Percentiles rank a stretch among this genome's conserved stretches.
phyloP scores from a whole-genome alignment of 306 rosid genomes.

The Cercis canadensis region DNA sequence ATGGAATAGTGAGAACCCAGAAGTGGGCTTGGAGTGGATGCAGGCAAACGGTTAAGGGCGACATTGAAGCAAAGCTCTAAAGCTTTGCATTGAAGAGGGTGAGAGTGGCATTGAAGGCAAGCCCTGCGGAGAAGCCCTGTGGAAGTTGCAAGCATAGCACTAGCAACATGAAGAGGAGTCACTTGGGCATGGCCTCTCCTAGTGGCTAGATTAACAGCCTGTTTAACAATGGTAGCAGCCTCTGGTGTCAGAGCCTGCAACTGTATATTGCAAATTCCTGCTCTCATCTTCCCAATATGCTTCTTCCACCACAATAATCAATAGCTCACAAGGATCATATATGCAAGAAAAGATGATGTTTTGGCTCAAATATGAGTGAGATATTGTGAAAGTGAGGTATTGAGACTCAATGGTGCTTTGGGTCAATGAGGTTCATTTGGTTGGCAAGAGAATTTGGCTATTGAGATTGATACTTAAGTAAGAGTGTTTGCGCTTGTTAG shows the following conservation, averaged over 20 bases:
- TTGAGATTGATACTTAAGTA: background rate
- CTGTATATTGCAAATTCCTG: slow-evolving; percentile 77
- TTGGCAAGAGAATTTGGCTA: slow-evolving; percentile 7
- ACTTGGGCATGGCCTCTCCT: slow-evolving; percentile 91
- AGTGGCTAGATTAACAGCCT: slow-evolving; percentile 73
- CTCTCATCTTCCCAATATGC: slow-evolving; percentile 58
- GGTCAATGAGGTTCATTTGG: slow-evolving; percentile 34
- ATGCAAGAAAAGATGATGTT: too few species aligned
- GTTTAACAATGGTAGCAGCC: slow-evolving; percentile 72
- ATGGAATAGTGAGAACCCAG: slow-evolving; percentile 67
- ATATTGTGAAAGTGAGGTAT: too few species aligned
- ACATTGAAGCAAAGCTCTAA: slow-evolving; percentile 94
- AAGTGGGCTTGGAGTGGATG: slow-evolving; percentile 70
- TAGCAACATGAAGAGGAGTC: slow-evolving; percentile 95
- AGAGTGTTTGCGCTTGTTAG: slow-evolving; percentile 25
- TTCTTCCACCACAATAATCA: background rate
- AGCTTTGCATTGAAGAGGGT: slow-evolving; percentile 94
- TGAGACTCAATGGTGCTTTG: background rate
- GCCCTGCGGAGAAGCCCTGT: slow-evolving; percentile 76
- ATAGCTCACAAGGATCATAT: too few species aligned
- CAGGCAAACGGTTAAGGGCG: slow-evolving; percentile 86
- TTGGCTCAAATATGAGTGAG: too few species aligned
- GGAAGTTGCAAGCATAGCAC: slow-evolving; percentile 82
- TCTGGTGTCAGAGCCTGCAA: slow-evolving; percentile 74
- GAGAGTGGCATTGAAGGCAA: slow-evolving; percentile 83